phyloP scores from a whole-genome alignment of 208 protist genomes.

The Wallacemonas collosoma region DNA sequence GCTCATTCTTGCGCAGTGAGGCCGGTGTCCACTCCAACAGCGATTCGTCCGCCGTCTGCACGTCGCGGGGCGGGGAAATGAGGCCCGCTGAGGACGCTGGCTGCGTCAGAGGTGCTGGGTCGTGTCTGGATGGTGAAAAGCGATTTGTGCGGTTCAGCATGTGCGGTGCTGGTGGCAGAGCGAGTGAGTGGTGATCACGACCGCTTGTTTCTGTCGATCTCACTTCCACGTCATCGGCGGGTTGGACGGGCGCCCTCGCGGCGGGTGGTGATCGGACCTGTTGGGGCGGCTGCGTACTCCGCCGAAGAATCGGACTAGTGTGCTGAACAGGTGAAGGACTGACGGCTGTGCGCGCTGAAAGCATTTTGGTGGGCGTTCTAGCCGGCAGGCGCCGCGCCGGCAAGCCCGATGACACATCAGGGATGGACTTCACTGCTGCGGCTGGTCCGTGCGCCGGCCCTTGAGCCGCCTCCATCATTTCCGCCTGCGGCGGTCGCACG shows the following conservation, averaged over 20 bases:
- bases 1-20: background rate
- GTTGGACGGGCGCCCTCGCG: too few species aligned
- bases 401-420: background rate
- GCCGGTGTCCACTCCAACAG: background rate
- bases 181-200: too few species aligned
- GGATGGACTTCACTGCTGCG: background rate
- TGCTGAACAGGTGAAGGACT: background rate
- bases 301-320: slow-evolving; percentile 5
- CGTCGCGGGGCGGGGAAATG: background rate
- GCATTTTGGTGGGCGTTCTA: background rate
- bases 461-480: too few species aligned
- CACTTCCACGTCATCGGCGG: too few species aligned
- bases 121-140: background rate
- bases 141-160: background rate
- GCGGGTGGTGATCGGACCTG: background rate
- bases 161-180: background rate
- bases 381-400: slow-evolving; percentile 2
- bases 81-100: background rate
- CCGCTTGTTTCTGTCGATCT: too few species aligned
- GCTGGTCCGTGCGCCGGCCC: background rate
- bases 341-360: background rate
- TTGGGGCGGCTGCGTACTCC: background rate
- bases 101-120: too few species aligned
- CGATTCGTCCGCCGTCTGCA: background rate
- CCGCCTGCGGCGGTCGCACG: background rate